Base-by-base conservation (phyloP, 176 grass and related monocot species). In the Lolium rigidum region DNA sequence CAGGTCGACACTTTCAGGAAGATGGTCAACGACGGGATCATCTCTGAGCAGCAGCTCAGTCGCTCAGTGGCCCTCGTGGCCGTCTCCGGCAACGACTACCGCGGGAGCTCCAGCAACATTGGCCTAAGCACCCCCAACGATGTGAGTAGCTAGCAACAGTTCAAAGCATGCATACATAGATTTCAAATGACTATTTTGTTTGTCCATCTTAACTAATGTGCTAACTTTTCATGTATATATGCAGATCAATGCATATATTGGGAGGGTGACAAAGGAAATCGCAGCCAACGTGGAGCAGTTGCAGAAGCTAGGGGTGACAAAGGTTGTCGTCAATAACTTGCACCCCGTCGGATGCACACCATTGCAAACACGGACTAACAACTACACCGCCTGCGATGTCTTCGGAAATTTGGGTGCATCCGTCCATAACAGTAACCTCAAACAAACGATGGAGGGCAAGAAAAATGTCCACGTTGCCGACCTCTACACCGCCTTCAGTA, bases 321-420 rank as follows among this genome's bases (percentile, higher is more conserved):
- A 83, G 56, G 49, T 92, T 17, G 15, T 88, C 13, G 78, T 88
- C 8, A 92, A 87, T 37, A 83, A 70, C 54, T 8, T 89, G 66
- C 83, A 86, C 9, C 90, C 90, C 0, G 4, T 92, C 7, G 82
- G 78, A 12, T 89, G 78, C 86, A 89, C 83, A 47, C 90, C 90
- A 49, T 60, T 37, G 16, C 41, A 18, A 1, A 50, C 86, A 25
- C 24, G 79, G 47, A 20, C 46, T 2, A 44, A 8, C 72, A 92
- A 92, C 79, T 86, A 86, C 86, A 83, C 83, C 6, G 1, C 5
- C 0, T 88, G 90, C 48, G 37, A 22, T 11, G 9, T 7, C 15
- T 16, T 47, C 0, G 60, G 18, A 11, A 80, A 84, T 44, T 55
- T 74, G 56, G 81, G 54, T 17, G 43, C 87, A 0, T 13, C 11